Base-by-base conservation (phyloP, 441 rosid species). In the Viola pubescens region DNA sequence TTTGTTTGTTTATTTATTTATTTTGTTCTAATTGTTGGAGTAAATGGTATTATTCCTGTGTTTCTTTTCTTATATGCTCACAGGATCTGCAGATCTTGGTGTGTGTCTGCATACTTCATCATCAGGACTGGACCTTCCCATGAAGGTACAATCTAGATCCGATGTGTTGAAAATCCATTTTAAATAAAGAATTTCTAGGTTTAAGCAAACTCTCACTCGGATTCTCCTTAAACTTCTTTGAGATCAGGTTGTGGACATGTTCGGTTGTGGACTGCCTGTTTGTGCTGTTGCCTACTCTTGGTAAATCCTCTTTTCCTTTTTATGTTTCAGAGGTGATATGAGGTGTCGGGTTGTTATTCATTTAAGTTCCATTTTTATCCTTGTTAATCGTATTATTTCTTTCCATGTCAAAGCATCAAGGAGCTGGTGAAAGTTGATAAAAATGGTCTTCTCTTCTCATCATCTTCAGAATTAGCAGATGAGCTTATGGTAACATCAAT, bases 81-180 rank as follows among this genome's bases (percentile, higher is more conserved):
- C 78, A 85, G 91, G 95, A 44, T 88, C 99, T 40, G 94, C 96
- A 48, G 97, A 90, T 70, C 87, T 94, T 46, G 97, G 97, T 64
- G 99, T 94, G 67, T 90, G 99, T 73, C 77, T 94, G 71, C 97
- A 94, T 68, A 94, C 98, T 69, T 94, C 98, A 60, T 94, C 99
- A 8, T 94, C 99, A 3, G 97, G 99, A 51, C 66, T 94, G 76
- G 97, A 94, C 81, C 97, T 94, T 53, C 99, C 99, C 55, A 94
- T 94, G 99, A 94, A 94, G 87, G 98, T 82, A 60, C 3, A 53
- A n/a, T 51, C 5, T 19, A n/a, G 10, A 6, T 52, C 6, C 60
- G 48, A 43, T 44, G 9, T 38, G 7, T 51, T 55, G 50, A 0
- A 12, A 38, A 14, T 51, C 39, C 9, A 19, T 9, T 38, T 82